A percentile compares a stretch with the other conserved stretches of the same genome.
phyloP scores from a whole-genome alignment of 768 basidiomycete genomes.

The Boletus reticulatus region DNA sequence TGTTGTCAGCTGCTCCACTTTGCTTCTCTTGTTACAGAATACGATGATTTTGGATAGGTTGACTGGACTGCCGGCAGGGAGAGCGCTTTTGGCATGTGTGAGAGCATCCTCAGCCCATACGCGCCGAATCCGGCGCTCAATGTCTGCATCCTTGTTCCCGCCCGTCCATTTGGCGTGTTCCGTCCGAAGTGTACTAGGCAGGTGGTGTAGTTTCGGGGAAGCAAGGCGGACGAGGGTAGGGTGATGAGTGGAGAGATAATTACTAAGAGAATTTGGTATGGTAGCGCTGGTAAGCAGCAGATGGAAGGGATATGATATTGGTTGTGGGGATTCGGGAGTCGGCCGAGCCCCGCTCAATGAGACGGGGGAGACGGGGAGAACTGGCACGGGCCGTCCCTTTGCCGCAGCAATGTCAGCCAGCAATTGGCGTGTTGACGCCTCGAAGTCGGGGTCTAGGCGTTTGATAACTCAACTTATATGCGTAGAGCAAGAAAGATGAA shows the following conservation, averaged over 20 bases:
- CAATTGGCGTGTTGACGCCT: conserved; percentile 65
- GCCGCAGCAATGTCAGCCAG: conserved; percentile 69
- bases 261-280: conserved; percentile 71
- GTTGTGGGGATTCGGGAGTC: conserved; percentile 10
- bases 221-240: conserved; percentile 69
- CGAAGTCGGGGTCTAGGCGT: conserved; percentile 73
- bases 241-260: conserved; percentile 61
- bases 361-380: conserved; percentile 19
- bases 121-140: conserved; percentile 67
- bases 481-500: not conserved
- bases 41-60: conserved; percentile 68
- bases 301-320: conserved; percentile 67
- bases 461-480: not conserved
- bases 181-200: conserved; percentile 66
- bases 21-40: conserved; percentile 77
- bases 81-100: conserved; percentile 24
- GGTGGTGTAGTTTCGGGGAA: conserved; percentile 75
- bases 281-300: conserved; percentile 84
- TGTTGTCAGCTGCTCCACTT: conserved; percentile 58
- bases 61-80: conserved; percentile 18
- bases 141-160: conserved; percentile 78
- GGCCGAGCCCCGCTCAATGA: conserved; percentile 5
- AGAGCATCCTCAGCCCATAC: conserved; percentile 73
- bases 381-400: conserved; percentile 36
- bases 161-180: conserved; percentile 77